A percentile compares a stretch with the other conserved stretches of the same genome.
Conservation (phyloP, 495 filamentous ascomycete species). For the Sordaria brevicollis region DNA sequence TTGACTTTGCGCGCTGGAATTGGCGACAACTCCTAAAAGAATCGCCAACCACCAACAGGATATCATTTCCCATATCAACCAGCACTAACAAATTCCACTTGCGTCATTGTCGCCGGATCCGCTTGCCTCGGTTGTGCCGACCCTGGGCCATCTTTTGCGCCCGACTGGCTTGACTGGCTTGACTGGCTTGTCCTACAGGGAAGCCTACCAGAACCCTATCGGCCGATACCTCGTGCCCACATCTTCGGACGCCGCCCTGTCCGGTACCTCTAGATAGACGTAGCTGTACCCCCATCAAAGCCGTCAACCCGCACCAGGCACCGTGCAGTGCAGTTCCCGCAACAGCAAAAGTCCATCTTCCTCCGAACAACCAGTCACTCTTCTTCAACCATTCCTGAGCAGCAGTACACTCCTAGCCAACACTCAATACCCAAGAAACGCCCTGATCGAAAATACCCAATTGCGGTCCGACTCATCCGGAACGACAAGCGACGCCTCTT, state of each 20-base stretch:
- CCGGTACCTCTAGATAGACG: neutral
- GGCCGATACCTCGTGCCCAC: neutral
- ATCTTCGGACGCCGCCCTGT: neutral
- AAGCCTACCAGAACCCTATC: neutral
- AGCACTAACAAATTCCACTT: constrained; percentile 1
- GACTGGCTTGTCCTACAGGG: neutral
- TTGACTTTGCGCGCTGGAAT: neutral
- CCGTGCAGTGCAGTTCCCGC: neutral
- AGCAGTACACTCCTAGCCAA: neutral
- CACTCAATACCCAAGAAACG: neutral
- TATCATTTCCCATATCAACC: neutral
- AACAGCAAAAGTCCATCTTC: neutral
- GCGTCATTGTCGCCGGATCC: constrained; percentile 9
- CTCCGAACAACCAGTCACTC: constrained; percentile 1
- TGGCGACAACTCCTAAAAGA: neutral
- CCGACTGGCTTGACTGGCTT: neutral
- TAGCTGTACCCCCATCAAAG: neutral
- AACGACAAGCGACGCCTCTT: neutral
- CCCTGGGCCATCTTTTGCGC: neutral
- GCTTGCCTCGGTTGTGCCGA: constrained; percentile 16
- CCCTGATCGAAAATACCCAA: neutral
- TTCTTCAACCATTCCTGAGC: neutral
- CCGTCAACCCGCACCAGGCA: neutral
- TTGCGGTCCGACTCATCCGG: neutral
- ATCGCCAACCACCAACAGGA: neutral